Evolutionary conservation across 208 protist genomes (phyloP).

Genomic region (Naegleria fowleri): DNA sequence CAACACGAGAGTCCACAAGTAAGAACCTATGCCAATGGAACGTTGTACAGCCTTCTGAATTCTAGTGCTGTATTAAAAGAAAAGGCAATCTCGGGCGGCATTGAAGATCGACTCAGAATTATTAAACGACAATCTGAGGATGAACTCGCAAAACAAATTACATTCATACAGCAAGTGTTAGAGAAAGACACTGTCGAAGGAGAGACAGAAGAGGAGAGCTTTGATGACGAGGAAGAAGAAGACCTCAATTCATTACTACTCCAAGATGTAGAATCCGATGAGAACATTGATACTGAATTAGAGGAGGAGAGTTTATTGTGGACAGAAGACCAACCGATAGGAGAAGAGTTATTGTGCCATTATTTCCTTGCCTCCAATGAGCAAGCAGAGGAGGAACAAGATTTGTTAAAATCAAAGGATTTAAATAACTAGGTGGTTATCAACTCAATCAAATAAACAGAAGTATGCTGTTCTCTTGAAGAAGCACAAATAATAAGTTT

Average conservation of each 20-base stretch:
- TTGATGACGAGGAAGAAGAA: neutral
- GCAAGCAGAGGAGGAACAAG: neutral
- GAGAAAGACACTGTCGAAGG: neutral
- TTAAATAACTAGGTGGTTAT: neutral
- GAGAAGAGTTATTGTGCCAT: neutral
- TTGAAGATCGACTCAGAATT: neutral
- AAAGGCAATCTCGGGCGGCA: neutral
- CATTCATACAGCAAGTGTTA: neutral
- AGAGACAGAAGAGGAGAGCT: neutral
- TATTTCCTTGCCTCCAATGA: neutral
- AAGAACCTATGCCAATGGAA: neutral
- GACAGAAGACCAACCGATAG: neutral
- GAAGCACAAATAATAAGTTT: too few species aligned
- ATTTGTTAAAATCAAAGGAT: neutral
- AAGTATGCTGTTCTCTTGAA: too few species aligned
- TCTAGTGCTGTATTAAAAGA: neutral
- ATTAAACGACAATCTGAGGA: neutral
- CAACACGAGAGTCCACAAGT: slow-evolving; percentile 4
- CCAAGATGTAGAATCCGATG: neutral
- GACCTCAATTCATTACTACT: neutral
- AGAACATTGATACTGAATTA: neutral
- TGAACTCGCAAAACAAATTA: neutral
- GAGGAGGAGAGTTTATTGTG: neutral
- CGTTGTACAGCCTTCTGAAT: neutral
- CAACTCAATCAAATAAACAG: too few species aligned